Evolutionary conservation across 192 early-diverging fungal species (phyloP).

Genomic region (Chytriomyces sp.): DNA sequence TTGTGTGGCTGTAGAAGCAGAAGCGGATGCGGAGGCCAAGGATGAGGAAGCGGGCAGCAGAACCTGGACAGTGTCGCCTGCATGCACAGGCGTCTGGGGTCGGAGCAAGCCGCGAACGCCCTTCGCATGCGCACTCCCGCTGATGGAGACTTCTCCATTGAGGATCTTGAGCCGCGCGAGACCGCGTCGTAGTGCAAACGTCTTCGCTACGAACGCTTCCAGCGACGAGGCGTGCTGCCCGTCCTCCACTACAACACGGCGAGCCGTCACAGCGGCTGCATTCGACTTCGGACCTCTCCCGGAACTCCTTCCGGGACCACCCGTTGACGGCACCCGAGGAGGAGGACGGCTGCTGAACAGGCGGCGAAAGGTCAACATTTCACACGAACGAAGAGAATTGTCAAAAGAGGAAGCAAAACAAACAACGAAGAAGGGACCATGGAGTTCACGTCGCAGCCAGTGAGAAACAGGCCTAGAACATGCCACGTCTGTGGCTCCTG

Average conservation of each 20-base stretch:
- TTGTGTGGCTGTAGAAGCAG: too few relatives aligned
- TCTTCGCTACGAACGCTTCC: slow-evolving; percentile 35
- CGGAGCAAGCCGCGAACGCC: slow-evolving; percentile 18
- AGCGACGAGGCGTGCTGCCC: slow-evolving; percentile 33
- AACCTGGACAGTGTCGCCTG: slow-evolving; percentile 45
- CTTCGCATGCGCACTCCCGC: slow-evolving; percentile 37
- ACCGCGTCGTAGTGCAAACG: slow-evolving; percentile 24
- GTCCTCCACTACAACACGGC: slow-evolving; percentile 23
- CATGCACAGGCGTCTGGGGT: slow-evolving; percentile 33
- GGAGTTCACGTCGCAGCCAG: slow-evolving; percentile 11
- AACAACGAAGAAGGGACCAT: too few relatives aligned
- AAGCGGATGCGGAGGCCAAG: too few relatives aligned
- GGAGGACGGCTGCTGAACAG: neutral
- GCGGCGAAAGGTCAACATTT: neutral
- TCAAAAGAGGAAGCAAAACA: neutral
- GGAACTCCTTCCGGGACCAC: too few relatives aligned
- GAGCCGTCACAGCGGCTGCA: neutral
- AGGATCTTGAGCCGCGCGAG: slow-evolving; percentile 45
- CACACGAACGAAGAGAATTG: neutral
- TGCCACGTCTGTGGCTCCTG: slow-evolving; percentile 23
- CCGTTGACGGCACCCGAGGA: neutral
- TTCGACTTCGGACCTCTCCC: neutral
- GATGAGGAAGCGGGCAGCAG: slow-evolving; percentile 26
- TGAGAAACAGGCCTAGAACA: neutral
- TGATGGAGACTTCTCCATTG: slow-evolving; percentile 35